Percentiles rank a stretch among this genome's conserved stretches.
phyloP scores from a whole-genome alignment of 176 grass and related monocot genomes.

The Musa beccarii region DNA sequence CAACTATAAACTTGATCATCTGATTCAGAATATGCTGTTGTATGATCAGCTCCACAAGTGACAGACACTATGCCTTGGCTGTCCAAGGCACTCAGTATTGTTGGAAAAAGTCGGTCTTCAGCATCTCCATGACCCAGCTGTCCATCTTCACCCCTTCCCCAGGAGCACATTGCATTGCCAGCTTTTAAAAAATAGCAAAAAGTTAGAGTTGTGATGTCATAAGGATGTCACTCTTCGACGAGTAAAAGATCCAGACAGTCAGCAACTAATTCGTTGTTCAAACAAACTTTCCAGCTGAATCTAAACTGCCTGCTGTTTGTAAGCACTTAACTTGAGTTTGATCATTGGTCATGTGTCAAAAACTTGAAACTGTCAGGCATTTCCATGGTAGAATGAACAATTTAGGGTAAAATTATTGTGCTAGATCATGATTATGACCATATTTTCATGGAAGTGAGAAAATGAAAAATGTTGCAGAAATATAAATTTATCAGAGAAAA shows the following conservation, averaged over 20 bases:
- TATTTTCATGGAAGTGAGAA: not conserved
- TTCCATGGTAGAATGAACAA: not conserved
- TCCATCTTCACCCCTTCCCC: conserved; percentile 97
- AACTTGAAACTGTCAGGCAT: not conserved
- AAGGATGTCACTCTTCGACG: not conserved
- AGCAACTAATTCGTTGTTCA: not conserved
- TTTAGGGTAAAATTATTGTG: not conserved
- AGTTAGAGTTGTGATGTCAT: not conserved
- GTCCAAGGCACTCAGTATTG: conserved; percentile 59
- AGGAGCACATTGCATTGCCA: conserved; percentile 79
- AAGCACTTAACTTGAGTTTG: not conserved
- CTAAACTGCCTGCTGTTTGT: not conserved
- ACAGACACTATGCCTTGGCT: conserved; percentile 50
- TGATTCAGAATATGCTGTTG: conserved; percentile 76
- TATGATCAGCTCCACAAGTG: conserved; percentile 96
- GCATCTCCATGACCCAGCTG: conserved; percentile 95
- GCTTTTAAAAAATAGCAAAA: conserved; percentile 31
- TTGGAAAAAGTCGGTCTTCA: conserved; percentile 78
- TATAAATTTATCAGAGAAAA: not conserved
- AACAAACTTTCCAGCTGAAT: not conserved
- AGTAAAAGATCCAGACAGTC: not conserved
- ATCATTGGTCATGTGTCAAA: not conserved
- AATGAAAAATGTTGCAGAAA: not conserved
- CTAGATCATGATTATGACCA: not conserved
- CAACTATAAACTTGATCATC: conserved; percentile 85